Conservation (phyloP, 257 asterid species). For the Nicotiana tabacum region DNA sequence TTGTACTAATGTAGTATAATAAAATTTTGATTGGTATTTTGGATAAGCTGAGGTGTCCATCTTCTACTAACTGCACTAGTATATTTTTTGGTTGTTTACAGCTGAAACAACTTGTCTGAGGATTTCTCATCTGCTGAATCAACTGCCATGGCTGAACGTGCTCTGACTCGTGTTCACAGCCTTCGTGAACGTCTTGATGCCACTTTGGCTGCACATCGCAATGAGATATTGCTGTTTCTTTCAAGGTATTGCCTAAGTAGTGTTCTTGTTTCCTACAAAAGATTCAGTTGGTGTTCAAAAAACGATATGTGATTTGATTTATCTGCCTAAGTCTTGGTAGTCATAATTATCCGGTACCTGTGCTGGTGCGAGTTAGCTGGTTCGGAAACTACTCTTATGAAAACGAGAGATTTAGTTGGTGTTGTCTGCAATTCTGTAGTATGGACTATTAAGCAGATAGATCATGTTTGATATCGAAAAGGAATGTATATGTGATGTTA, state of each 20-base stretch:
- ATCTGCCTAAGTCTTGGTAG: too few relatives aligned
- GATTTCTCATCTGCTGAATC: slow-evolving; percentile 15
- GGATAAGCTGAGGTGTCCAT: background rate
- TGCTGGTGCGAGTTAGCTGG: background rate
- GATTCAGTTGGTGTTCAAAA: background rate
- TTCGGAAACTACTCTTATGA: background rate
- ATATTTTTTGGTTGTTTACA: slow-evolving; percentile 17
- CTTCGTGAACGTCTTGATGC: slow-evolving; percentile 86
- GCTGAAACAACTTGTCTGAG: slow-evolving; percentile 29
- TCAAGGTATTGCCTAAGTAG: slow-evolving; percentile 37
- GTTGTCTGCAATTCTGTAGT: background rate
- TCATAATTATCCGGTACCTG: background rate
- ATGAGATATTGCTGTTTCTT: slow-evolving; percentile 60
- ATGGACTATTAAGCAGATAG: background rate
- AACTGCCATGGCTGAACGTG: slow-evolving; percentile 73
- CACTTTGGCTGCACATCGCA: slow-evolving; percentile 75
- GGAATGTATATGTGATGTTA: background rate
- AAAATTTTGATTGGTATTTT: background rate
- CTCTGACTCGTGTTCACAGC: slow-evolving; percentile 82
- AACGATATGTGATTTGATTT: background rate
- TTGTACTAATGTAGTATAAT: background rate
- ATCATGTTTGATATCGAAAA: background rate
- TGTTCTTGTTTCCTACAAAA: background rate
- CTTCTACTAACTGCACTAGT: background rate
- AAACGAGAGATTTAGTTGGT: background rate